Evolutionary conservation across 2,329 filamentous ascomycete species (phyloP).

Genomic region (Penicillium sp.): DNA sequence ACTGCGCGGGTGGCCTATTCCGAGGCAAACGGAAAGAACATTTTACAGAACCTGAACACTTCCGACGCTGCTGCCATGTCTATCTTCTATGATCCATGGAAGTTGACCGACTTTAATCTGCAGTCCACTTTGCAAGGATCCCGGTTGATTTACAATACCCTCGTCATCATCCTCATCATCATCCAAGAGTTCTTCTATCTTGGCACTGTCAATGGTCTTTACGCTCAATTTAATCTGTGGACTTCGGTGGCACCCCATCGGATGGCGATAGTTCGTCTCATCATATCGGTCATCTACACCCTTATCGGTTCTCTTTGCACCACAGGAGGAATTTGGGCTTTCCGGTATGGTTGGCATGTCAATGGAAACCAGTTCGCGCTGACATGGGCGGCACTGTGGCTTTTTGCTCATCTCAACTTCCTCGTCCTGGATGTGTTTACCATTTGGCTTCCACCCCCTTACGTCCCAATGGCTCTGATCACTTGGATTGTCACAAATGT

Average conservation of each 20-base stretch:
- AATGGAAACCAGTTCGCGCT: conserved; percentile 44
- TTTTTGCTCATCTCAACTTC: conserved; percentile 50
- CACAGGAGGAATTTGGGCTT: conserved; percentile 48
- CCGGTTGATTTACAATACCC: conserved; percentile 48
- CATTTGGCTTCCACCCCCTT: conserved; percentile 41
- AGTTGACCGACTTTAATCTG: conserved; percentile 39
- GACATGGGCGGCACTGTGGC: conserved; percentile 49
- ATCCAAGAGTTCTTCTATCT: conserved; percentile 54
- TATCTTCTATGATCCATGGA: conserved; percentile 44
- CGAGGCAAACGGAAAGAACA: conserved; percentile 34
- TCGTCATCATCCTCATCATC: conserved; percentile 49
- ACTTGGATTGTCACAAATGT: conserved; percentile 50
- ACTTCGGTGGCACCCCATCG: conserved; percentile 28
- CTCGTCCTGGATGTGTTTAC: conserved; percentile 49
- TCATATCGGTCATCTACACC: conserved; percentile 41
- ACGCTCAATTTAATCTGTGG: conserved; percentile 41
- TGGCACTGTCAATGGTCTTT: conserved; percentile 49
- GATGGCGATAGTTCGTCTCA: conserved; percentile 37
- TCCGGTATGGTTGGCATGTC: conserved; percentile 44
- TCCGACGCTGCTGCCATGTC: conserved; percentile 36
- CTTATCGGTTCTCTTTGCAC: conserved; percentile 45
- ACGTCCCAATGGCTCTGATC: conserved; percentile 49
- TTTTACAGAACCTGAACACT: conserved; percentile 23
- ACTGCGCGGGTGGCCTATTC: conserved; percentile 39
- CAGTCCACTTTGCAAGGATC: conserved; percentile 46